Conservation (phyloP, 306 rosid genomes). For the Cyamopsis tetragonoloba region DNA sequence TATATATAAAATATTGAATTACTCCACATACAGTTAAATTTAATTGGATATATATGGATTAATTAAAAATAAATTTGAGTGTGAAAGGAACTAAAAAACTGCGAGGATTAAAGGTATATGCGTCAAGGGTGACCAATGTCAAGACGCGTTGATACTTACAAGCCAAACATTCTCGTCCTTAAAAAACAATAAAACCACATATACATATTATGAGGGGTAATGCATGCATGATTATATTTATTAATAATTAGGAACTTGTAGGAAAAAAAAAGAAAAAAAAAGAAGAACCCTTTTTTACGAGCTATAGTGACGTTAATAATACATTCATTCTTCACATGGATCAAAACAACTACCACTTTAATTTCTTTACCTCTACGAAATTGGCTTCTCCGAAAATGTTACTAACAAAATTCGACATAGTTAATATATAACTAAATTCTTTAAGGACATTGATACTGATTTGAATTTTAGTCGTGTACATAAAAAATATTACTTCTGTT, state of each 20-base stretch:
- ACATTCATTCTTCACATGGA: background rate
- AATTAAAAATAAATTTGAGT: too few species aligned
- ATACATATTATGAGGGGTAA: constrained; percentile 1
- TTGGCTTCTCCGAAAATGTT: background rate
- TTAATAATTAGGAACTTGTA: background rate
- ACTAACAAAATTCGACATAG: too few species aligned
- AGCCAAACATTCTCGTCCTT: background rate
- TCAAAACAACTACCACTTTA: background rate
- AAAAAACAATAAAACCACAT: background rate
- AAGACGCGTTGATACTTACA: background rate
- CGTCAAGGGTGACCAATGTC: background rate
- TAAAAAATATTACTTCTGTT: too few species aligned
- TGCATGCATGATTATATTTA: too few species aligned
- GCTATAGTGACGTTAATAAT: too few species aligned
- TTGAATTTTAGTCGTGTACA: too few species aligned
- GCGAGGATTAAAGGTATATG: background rate
- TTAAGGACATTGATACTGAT: too few species aligned
- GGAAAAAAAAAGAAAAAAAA: too few species aligned
- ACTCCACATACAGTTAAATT: too few species aligned
- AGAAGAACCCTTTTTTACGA: background rate
- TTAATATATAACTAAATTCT: too few species aligned
- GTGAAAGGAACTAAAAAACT: background rate
- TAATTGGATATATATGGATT: too few species aligned
- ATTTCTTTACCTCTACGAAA: background rate
- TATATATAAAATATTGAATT: too few species aligned